Evolutionary conservation across 805 yeast species (phyloP), one percentile per base, ranked within the genome.

Genomic region (Candida bentonensis): DNA sequence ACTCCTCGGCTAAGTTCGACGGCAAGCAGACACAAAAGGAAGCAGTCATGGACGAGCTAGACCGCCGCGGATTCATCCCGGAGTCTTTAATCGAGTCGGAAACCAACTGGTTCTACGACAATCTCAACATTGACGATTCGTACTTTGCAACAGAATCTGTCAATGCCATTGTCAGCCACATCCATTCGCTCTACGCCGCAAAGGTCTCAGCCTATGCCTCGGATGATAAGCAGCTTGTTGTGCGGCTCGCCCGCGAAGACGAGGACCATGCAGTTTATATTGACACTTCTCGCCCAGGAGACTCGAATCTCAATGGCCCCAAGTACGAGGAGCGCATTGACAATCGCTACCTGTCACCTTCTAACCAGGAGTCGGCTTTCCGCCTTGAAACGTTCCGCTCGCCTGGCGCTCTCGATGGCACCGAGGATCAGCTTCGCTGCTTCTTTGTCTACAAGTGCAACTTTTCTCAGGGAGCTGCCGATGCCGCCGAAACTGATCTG

Each of bases 181-280:
- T 89, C 53, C 82, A 82, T 57, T 82, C 96, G 7, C 69, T 89
- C 44, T 89, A 89, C 64, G 84, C 96, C 26, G 88, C 96, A 46
- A 92, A 92, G 61, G 74, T 92, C 44, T 92, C 89, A 53, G 94
- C 95, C 4, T 84, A 72, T 58, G 82, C 92, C 2, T 72, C 79
- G 42, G 73, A 66, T 46, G 67, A 69, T 57, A 51, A 64, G 59
- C 65, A 67, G 49, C 79, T 80, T 20, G 73, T 78, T 51, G 79
- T 89, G 51, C 84, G 80, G 50, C 84, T 86, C 61, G 80, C 79
- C 59, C 73, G 87, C 50, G 88, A 85, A 60, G 73, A 75, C 40
- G 80, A 76, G 15, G 88, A 82, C 59, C 95, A 86, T 57, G 96
- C 96, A 1, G 92, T 86, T 27, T 92, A 82, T 60, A 84, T 89